Conservation (phyloP, 345 rosid genomes). For the Murraya koenigii region DNA sequence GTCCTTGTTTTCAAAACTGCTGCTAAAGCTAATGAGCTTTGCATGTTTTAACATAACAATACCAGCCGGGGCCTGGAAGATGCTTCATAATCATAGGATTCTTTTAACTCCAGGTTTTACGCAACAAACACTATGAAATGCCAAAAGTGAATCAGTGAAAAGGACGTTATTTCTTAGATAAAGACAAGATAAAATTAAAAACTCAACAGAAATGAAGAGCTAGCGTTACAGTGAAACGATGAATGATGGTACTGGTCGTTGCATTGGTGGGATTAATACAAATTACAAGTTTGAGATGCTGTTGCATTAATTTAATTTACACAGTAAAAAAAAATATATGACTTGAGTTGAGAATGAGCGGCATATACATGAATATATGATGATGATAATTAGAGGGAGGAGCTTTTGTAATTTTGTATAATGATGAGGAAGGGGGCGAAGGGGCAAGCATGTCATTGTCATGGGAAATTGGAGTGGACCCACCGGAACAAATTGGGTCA, state of each 20-base stretch:
- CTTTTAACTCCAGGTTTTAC: background rate
- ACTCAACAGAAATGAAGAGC: background rate
- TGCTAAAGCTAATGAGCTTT: too few relatives aligned
- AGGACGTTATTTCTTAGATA: conserved; percentile 24
- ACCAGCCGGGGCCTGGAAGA: background rate
- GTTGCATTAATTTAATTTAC: background rate
- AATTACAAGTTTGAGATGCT: background rate
- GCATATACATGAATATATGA: too few relatives aligned
- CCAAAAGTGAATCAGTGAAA: background rate
- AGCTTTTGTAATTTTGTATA: background rate
- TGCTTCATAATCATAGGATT: conserved; percentile 6
- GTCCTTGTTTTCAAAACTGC: background rate
- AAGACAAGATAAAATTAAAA: conserved; percentile 12
- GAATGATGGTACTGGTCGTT: too few relatives aligned
- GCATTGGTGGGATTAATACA: too few relatives aligned
- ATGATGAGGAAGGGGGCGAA: background rate
- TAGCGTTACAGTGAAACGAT: background rate
- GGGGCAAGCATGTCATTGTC: conserved; percentile 24
- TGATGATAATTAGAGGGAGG: too few relatives aligned
- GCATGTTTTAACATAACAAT: too few relatives aligned
- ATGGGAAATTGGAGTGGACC: conserved; percentile 44
- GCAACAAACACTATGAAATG: background rate
- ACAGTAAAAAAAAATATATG: too few relatives aligned
- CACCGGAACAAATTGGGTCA: conserved; percentile 30
- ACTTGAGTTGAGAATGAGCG: too few relatives aligned